A percentile compares a stretch with the other conserved stretches of the same genome.
Evolutionary conservation across 2,329 filamentous ascomycete species (phyloP).

Genomic region (Cylindrodendrum hubeiense): DNA sequence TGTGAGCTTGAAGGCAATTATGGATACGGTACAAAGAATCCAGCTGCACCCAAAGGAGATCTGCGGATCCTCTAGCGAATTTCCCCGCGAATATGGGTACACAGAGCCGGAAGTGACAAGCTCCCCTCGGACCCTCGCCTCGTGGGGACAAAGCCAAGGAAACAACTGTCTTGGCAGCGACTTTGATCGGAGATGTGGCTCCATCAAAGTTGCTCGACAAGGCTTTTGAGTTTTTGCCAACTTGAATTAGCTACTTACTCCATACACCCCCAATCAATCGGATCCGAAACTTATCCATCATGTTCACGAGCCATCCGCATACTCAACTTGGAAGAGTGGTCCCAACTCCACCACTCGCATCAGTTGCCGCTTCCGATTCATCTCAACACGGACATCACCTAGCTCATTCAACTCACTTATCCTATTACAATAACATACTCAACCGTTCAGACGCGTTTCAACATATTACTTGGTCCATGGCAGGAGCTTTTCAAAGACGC

Average conservation of each 20-base stretch:
- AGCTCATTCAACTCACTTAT: constrained; percentile 45
- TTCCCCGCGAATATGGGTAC: too few relatives aligned
- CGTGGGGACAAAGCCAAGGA: background rate
- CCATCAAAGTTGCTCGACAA: too few relatives aligned
- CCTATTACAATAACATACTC: background rate
- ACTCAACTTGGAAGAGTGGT: constrained; percentile 25
- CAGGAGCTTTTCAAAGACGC: constrained; percentile 65
- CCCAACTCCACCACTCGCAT: constrained; percentile 30
- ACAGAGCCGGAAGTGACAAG: too few relatives aligned
- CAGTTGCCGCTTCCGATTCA: constrained; percentile 66
- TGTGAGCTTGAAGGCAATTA: too few relatives aligned
- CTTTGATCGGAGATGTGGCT: background rate
- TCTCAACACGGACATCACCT: constrained; percentile 76
- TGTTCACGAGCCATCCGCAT: background rate
- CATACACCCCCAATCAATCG: background rate
- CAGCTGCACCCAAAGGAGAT: too few relatives aligned
- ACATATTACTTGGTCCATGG: constrained; percentile 71
- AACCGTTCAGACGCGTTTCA: constrained; percentile 67
- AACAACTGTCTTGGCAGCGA: background rate
- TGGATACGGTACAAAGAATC: too few relatives aligned
- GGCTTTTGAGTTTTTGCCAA: too few relatives aligned
- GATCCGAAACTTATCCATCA: background rate
- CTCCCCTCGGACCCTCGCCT: too few relatives aligned
- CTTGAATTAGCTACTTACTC: background rate
- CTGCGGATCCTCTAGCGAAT: too few relatives aligned